Evolutionary conservation across 2,329 filamentous ascomycete species (phyloP), one percentile per base, ranked within the genome.

Genomic region (Cladophialophora psammophila): DNA sequence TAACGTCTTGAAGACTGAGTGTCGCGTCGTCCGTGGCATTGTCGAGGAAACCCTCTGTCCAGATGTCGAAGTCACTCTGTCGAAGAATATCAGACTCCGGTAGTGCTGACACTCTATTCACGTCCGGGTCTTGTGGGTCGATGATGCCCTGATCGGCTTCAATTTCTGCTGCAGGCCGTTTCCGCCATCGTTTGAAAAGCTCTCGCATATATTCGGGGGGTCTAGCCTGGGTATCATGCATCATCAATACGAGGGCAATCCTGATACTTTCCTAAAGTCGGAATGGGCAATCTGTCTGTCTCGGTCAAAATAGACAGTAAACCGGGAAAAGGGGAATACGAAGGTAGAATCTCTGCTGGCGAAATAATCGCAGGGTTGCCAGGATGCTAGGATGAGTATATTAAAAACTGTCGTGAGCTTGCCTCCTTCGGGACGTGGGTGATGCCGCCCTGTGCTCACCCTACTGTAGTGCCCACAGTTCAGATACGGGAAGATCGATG

Each of bases 111-210:
- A 53, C 35, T 31, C n/a, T 54, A 9, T 34, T 61, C n/a, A 35
- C 57, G 59, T 76, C 70, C 6, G 79, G 78, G 68, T 75, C 77
- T 74, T 74, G 76, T 35, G 85, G 72, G 65, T 91, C 86, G 61
- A 88, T 83, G 69, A 91, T 85, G 15, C 85, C 82, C 20, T 84
- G 79, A 70, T 88, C 85, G 9, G 80, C 12, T 13, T 58, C 63
- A 26, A 64, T 53, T 15, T 64, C 34, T 15, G n/a, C 20, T 18
- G 32, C n/a, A 26, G 61, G 52, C 50, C 36, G 57, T n/a, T 86
- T 90, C 31, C 90, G 88, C 72, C 90, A 92, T 58, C 80, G 81
- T 78, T 97, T 97, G 86, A 93, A 97, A 62, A 88, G 81, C 54
- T 85, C 81, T 68, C 89, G 88, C 71, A 97, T 83, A 58, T 83